phyloP scores from a whole-genome alignment of 208 protist species.

The Phytomonas sp. region DNA sequence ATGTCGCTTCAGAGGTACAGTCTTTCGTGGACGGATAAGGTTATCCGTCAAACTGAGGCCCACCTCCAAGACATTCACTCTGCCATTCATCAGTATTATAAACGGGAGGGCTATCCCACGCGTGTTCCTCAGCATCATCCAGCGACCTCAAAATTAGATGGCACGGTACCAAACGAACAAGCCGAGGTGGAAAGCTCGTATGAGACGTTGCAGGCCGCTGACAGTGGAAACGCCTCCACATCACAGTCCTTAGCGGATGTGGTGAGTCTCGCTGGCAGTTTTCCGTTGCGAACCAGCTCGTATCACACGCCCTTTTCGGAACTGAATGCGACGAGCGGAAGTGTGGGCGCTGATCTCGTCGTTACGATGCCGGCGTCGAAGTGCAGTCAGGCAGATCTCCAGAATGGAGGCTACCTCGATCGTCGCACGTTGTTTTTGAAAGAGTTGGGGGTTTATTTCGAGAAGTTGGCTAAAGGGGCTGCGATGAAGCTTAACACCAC shows the following conservation, averaged over 20 bases:
- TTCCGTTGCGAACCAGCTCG: conserved; percentile 67
- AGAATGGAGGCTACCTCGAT: conserved; percentile 61
- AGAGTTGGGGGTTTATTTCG: conserved; percentile 46
- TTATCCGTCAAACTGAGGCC: conserved; percentile 59
- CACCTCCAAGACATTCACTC: conserved; percentile 66
- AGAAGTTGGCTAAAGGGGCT: conserved; percentile 14
- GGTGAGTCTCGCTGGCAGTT: conserved; percentile 62
- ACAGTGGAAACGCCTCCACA: not conserved
- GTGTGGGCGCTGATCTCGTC: conserved; percentile 61
- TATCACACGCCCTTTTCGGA: conserved; percentile 51
- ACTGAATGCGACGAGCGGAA: conserved; percentile 36
- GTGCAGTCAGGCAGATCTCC: conserved; percentile 59
- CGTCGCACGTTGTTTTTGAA: conserved; percentile 54
- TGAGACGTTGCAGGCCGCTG: conserved; percentile 1
- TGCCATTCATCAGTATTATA: conserved; percentile 56
- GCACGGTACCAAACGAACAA: conserved; percentile 2
- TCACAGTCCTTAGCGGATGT: conserved; percentile 19
- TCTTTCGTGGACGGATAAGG: conserved; percentile 60
- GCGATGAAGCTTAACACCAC: conserved; percentile 6
- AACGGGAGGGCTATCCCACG: conserved; percentile 32
- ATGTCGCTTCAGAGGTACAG: conserved; percentile 74
- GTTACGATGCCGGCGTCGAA: conserved; percentile 43
- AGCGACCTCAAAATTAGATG: conserved; percentile 7
- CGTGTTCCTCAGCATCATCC: conserved; percentile 15
- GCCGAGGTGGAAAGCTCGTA: not conserved